phyloP scores from a whole-genome alignment of 2,329 filamentous ascomycete genomes.

The Periconia sp. region DNA sequence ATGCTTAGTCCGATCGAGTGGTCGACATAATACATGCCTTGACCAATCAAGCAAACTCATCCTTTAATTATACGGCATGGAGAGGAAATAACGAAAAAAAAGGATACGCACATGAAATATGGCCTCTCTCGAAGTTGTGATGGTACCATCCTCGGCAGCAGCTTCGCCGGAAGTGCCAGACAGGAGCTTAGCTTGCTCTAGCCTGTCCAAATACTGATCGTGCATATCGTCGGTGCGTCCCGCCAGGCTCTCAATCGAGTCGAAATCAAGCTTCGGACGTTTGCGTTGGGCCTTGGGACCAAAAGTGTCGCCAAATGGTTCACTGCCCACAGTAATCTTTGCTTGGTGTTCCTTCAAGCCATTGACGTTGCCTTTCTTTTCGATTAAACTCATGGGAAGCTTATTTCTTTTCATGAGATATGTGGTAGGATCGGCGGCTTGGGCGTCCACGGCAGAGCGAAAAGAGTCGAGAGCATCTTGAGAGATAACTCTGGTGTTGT shows the following conservation, averaged over 20 bases:
- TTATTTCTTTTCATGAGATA: conserved; percentile 98
- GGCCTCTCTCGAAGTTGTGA: conserved; percentile 57
- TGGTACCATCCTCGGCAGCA: conserved; percentile 42
- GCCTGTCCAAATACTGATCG: conserved; percentile 75
- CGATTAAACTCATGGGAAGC: conserved; percentile 91
- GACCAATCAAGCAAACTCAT: no score
- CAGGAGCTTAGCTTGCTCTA: conserved; percentile 76
- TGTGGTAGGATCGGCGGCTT: conserved; percentile 85
- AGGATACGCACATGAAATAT: conserved; percentile 64
- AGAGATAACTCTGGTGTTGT: conserved; percentile 86
- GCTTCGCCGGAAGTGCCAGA: conserved; percentile 68
- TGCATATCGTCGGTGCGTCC: conserved; percentile 79
- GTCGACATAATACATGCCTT: no score
- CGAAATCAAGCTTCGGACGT: conserved; percentile 83
- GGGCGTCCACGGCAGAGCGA: conserved; percentile 87
- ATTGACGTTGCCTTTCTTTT: conserved; percentile 71
- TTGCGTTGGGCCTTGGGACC: conserved; percentile 93
- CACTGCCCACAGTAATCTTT: conserved; percentile 88
- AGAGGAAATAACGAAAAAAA: no score
- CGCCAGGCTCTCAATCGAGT: conserved; percentile 78
- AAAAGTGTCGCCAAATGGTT: conserved; percentile 85
- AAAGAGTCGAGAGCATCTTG: conserved; percentile 87
- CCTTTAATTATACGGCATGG: no score
- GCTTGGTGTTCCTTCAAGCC: conserved; percentile 90
- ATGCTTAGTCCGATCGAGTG: no score